Conservation (phyloP, 345 rosid species). For the Salix exigua region DNA sequence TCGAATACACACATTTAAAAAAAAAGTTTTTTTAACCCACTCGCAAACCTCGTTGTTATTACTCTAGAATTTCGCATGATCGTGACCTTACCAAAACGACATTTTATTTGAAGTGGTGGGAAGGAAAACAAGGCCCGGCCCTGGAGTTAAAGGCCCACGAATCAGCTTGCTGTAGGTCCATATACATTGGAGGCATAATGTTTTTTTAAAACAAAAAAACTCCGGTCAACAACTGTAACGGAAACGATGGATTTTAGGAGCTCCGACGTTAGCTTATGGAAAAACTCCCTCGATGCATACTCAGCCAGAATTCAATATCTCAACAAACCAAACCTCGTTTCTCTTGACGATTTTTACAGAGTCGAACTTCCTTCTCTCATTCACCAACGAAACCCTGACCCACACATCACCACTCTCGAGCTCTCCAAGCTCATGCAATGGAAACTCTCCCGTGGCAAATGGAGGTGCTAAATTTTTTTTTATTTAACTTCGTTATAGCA, state of each 20-base stretch:
- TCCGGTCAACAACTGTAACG: background rate
- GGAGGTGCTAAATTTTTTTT: slow-evolving; percentile 45
- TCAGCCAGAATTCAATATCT: slow-evolving; percentile 46
- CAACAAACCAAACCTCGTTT: slow-evolving; percentile 61
- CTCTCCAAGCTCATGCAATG: slow-evolving; percentile 83
- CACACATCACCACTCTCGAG: slow-evolving; percentile 66
- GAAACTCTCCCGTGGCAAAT: slow-evolving; percentile 94
- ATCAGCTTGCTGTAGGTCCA: too few species aligned
- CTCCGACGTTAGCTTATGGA: slow-evolving; percentile 52
- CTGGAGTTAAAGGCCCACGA: too few species aligned
- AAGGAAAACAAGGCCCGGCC: too few species aligned
- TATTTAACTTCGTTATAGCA: too few species aligned
- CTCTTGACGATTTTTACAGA: slow-evolving; percentile 75
- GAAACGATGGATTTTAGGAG: slow-evolving; percentile 48
- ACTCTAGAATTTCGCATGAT: too few species aligned
- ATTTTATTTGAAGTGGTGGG: too few species aligned
- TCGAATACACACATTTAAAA: too few species aligned
- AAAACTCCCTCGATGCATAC: slow-evolving; percentile 54
- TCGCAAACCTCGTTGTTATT: too few species aligned
- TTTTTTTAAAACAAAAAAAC: background rate
- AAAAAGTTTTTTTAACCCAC: too few species aligned
- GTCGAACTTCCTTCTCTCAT: slow-evolving; percentile 57
- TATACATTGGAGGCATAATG: background rate
- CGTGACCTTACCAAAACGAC: too few species aligned
- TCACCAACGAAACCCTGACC: slow-evolving; percentile 68